These are phyloP conservation scores for Stylonectria norvegica DNA, from an alignment of 2,329 filamentous ascomycete species.

Conservation along the genomic window DNA sequence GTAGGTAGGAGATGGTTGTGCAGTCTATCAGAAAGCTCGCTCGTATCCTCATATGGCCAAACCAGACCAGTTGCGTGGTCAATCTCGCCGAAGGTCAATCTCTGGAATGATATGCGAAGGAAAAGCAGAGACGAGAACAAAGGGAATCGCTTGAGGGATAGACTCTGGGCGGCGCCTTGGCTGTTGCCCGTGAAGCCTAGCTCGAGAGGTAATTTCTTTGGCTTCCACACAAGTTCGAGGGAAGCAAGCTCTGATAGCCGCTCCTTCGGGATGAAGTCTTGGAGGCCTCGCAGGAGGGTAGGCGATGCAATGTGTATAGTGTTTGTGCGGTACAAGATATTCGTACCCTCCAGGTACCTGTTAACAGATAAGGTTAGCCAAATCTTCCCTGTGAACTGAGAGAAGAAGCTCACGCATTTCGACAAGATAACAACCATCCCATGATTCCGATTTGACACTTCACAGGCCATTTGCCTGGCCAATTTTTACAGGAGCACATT, in stretches of 20 bases:
- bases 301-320: conserved; percentile 22
- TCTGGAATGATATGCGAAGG: conserved; percentile 13
- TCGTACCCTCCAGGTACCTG: conserved; percentile 27
- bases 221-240: conserved; percentile 16
- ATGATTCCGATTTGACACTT: conserved; percentile 26
- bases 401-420: conserved; percentile 20
- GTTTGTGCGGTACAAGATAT: conserved; percentile 28
- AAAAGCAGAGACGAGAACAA: conserved; percentile 11
- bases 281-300: conserved; percentile 13
- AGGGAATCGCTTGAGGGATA: neutral
- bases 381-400: neutral
- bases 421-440: conserved; percentile 30
- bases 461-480: conserved; percentile 13
- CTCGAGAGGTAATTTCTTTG: conserved; percentile 7
- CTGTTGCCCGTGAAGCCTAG: conserved; percentile 6
- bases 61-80: conserved; percentile 11
- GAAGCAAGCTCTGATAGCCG: conserved; percentile 13
- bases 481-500: conserved; percentile 10
- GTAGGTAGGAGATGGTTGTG: conserved; percentile 8
- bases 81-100: conserved; percentile 7
- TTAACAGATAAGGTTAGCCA: neutral
- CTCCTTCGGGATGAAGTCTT: conserved; percentile 10
- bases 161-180: neutral
- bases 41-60: conserved; percentile 13
- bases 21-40: conserved; percentile 7